Evolutionary conservation across 176 grass and related monocot genomes (phyloP), one percentile per base, ranked within the genome.

Genomic region (Musa beccarii): DNA sequence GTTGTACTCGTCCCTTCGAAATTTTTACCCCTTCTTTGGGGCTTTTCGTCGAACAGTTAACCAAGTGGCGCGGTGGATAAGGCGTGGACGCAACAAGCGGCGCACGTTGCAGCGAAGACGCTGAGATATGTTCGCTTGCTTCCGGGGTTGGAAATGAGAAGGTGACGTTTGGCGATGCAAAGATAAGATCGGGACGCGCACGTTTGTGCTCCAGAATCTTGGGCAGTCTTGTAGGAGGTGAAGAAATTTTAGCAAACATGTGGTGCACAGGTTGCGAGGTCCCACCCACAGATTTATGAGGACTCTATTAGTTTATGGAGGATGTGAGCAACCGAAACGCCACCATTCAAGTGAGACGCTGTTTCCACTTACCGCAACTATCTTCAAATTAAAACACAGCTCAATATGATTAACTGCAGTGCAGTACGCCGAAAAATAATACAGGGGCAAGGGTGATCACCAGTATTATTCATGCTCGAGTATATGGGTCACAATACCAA

Each of bases 1-100:
- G 24, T 34, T 28, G 26, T 28, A 29, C 2, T 29, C 28, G 2
- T 29, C 75, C 1, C 3, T 52, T 52, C 53, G 68, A 53, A 28
- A 68, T 66, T n/a, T 73, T 64, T 54, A 70, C 77, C 43, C 70
- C 69, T 80, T 80, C 53, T 16, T 59, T 72, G 80, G 80, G 80
- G 85, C 80, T 82, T 86, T 86, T 68, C 63, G 67, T 84, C 89
- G 84, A 89, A 84, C 80, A 78, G 54, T 59, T 68, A 81, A 13
- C 6, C 20, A 9, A 22, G 49, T 24, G 50, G 69, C 11, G 9
- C 17, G 43, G 69, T 53, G 49, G 69, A 72, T 72, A 72, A 72
- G 69, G 49, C 11, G 49, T 15, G 69, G 29, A 53, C 49, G 69
- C 50, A 72, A 72, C 69, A 49, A 53, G 69, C 52, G 69, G 69